Evolutionary conservation across 2,329 filamentous ascomycete genomes (phyloP).

Genomic region (Alternaria longipes): DNA sequence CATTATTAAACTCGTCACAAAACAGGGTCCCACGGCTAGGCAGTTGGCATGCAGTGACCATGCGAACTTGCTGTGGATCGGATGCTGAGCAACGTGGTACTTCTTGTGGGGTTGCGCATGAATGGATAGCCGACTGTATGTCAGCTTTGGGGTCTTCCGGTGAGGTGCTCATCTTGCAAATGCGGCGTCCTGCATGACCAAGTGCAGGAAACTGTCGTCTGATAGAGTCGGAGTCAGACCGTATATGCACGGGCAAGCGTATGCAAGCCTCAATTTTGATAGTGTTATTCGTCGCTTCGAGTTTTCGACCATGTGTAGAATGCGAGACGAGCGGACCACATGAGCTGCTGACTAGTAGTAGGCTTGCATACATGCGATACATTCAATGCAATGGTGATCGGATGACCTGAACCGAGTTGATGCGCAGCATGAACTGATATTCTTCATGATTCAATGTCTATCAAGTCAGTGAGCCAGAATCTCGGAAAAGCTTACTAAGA

Average conservation of each 20-base stretch:
- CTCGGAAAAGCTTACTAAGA: background rate
- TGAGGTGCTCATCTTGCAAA: constrained; percentile 6
- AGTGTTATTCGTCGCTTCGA: constrained; percentile 22
- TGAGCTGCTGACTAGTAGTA: constrained; percentile 2
- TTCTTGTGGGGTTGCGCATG: constrained; percentile 14
- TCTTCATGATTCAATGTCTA: background rate
- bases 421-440: background rate
- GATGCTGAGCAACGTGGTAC: constrained; percentile 15
- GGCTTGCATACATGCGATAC: background rate
- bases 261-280: background rate
- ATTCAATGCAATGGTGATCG: background rate
- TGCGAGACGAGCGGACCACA: constrained; percentile 14
- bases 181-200: constrained; percentile 11
- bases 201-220: constrained; percentile 13
- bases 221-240: constrained; percentile 13
- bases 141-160: constrained; percentile 9
- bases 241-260: constrained; percentile 11
- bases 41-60: background rate
- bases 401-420: background rate
- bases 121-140: constrained; percentile 10
- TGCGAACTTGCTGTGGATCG: constrained; percentile 13
- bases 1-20: background rate
- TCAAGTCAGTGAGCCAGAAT: background rate
- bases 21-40: background rate
- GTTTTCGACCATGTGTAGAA: constrained; percentile 7